Evolutionary conservation across 208 protist species (phyloP).

Genomic region (Porcisia hertigi): DNA sequence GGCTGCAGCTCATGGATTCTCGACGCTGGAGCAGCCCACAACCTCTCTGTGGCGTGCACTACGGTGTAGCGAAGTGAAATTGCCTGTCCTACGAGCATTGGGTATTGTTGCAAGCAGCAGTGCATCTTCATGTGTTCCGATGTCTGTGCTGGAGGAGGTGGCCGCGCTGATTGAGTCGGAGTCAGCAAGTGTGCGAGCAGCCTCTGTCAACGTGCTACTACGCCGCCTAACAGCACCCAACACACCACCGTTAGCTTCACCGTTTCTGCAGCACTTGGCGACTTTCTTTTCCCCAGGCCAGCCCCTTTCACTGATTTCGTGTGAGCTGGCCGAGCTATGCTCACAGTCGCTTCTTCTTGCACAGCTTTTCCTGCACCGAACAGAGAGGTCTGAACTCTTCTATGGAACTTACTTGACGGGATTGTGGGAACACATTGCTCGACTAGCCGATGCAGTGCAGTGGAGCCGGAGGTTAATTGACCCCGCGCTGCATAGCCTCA

Average conservation of each 20-base stretch:
- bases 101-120: slow-evolving; percentile 20
- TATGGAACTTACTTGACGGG: slow-evolving; percentile 10
- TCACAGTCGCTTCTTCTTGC: slow-evolving; percentile 14
- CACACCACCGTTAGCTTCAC: neutral
- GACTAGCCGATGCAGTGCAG: slow-evolving; percentile 18
- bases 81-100: slow-evolving; percentile 20
- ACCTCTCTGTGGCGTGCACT: slow-evolving; percentile 19
- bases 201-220: slow-evolving; percentile 23
- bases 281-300: slow-evolving; percentile 20
- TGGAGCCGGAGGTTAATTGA: slow-evolving; percentile 28
- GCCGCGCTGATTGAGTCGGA: slow-evolving; percentile 21
- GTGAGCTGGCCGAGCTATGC: slow-evolving; percentile 26
- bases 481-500: slow-evolving; percentile 19
- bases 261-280: slow-evolving; percentile 13
- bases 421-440: slow-evolving; percentile 26
- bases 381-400: neutral
- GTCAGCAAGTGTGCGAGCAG: slow-evolving; percentile 19
- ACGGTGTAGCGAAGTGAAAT: slow-evolving; percentile 9
- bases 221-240: slow-evolving; percentile 9
- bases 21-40: slow-evolving; percentile 1
- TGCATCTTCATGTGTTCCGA: slow-evolving; percentile 19
- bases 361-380: slow-evolving; percentile 10
- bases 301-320: slow-evolving; percentile 26
- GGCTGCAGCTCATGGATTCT: slow-evolving; percentile 20
- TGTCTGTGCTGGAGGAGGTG: slow-evolving; percentile 27